Evolutionary conservation across 2,329 filamentous ascomycete species (phyloP), one percentile per base, ranked within the genome.

Genomic region (Aspergillus sp.): DNA sequence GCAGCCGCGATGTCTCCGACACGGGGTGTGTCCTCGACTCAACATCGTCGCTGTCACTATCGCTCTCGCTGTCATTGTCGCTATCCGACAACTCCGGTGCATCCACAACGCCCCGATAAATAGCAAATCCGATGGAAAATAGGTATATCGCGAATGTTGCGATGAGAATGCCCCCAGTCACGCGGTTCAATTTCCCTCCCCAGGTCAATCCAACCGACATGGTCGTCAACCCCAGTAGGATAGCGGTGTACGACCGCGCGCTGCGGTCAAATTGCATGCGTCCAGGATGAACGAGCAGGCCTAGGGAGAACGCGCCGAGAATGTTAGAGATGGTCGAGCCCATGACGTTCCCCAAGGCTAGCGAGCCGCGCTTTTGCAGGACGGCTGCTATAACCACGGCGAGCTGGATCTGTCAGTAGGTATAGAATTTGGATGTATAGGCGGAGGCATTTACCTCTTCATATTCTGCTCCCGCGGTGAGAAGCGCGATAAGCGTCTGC

Each of bases 251-350:
- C 11, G 79, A 66, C 53, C 74, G 76, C 1, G 77, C 70, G 52
- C 76, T 80, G n/a, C 60, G 57, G 55, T 82, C 79, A 52, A 81
- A 82, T 1, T 52, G 44, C 10, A 72, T 61, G 1, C 53, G 47
- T 1, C 57, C 56, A 7, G 65, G 61, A 51, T 73, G 66, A 57
- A 74, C 78, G 3, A 82, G 59, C 1, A 82, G 67, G 4, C 78
- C 79, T 1, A 82, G 67, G 1, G 78, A 79, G 58, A 82, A 82
- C 11, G 80, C 80, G 14, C 79, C 80, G 2, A 82, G 70, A 47
- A 82, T 79, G 50, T 82, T 82, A 46, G 79, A 81, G 43, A 82
- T 79, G 33, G 73, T 69, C 16, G 78, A 79, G n/a, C 79, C 79
- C 54, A 82, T 61, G 45, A 82, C 71, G 54, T 82, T 83, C n/a